Conservation (phyloP, 768 basidiomycete genomes). For the Russula virescens region DNA sequence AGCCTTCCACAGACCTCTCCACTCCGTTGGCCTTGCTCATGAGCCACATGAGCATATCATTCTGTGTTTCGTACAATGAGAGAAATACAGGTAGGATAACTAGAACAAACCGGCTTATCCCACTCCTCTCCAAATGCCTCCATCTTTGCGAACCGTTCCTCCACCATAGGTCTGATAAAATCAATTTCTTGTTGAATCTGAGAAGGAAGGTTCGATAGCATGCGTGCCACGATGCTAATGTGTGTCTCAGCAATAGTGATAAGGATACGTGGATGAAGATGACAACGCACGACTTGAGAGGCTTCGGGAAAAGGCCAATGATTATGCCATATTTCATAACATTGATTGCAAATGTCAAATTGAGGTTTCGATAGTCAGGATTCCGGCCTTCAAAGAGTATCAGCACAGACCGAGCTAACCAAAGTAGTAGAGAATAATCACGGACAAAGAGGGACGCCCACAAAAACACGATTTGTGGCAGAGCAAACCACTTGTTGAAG, state of each 20-base stretch:
- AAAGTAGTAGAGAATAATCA: neutral
- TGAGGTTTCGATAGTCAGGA: constrained; percentile 29
- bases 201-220: constrained; percentile 19
- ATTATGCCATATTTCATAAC: constrained; percentile 29
- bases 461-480: constrained; percentile 32
- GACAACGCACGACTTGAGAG: constrained; percentile 34
- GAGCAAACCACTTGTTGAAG: constrained; percentile 29
- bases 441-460: constrained; percentile 34
- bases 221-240: constrained; percentile 19
- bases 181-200: constrained; percentile 13
- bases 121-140: constrained; percentile 25
- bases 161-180: constrained; percentile 9
- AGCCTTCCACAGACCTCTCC: constrained; percentile 31
- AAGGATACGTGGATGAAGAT: neutral
- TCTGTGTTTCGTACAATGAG: constrained; percentile 28
- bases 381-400: constrained; percentile 28
- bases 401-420: neutral
- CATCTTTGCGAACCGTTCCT: constrained; percentile 26
- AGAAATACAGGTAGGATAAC: neutral
- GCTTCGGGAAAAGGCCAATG: constrained; percentile 32
- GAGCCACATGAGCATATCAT: constrained; percentile 44
- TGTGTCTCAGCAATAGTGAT: neutral
- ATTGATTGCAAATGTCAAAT: constrained; percentile 31
- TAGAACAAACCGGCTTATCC: constrained; percentile 27
- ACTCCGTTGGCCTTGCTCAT: constrained; percentile 34